Evolutionary conservation across 106 monocot species (phyloP).

Genomic region (Posidonia australis): DNA sequence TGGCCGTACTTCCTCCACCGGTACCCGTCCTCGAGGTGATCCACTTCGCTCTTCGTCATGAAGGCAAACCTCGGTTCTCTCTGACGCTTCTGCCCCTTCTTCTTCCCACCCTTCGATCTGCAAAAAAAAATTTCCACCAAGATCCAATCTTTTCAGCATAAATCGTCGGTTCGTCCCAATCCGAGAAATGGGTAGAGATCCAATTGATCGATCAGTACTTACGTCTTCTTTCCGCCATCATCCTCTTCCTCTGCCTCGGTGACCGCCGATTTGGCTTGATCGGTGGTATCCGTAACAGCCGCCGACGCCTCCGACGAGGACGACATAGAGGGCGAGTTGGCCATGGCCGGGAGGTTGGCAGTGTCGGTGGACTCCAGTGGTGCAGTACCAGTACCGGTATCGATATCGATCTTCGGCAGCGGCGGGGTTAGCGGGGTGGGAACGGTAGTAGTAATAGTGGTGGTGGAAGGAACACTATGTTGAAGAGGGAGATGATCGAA

Average conservation of each 20-base stretch:
- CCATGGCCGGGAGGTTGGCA: conserved; percentile 23
- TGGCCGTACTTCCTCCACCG: conserved; percentile 86
- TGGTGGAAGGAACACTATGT: neutral
- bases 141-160: neutral
- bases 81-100: conserved; percentile 58
- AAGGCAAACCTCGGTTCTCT: conserved; percentile 62
- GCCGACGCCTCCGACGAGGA: conserved; percentile 33
- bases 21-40: conserved; percentile 73
- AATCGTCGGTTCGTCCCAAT: neutral
- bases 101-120: conserved; percentile 26
- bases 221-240: conserved; percentile 7
- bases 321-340: conserved; percentile 37
- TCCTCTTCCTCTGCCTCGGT: conserved; percentile 6
- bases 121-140: neutral
- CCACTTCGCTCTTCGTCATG: conserved; percentile 79
- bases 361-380: conserved; percentile 3
- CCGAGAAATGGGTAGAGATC: neutral
- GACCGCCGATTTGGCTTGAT: conserved; percentile 8
- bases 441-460: neutral
- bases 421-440: neutral
- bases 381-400: neutral
- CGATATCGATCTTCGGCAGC: neutral
- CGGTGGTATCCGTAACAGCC: conserved; percentile 9
- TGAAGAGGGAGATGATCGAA: conserved; percentile 6
- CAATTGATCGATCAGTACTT: neutral